Conservation (phyloP, 352 stramenopile genomes). For the Aphanomyces invadans region DNA sequence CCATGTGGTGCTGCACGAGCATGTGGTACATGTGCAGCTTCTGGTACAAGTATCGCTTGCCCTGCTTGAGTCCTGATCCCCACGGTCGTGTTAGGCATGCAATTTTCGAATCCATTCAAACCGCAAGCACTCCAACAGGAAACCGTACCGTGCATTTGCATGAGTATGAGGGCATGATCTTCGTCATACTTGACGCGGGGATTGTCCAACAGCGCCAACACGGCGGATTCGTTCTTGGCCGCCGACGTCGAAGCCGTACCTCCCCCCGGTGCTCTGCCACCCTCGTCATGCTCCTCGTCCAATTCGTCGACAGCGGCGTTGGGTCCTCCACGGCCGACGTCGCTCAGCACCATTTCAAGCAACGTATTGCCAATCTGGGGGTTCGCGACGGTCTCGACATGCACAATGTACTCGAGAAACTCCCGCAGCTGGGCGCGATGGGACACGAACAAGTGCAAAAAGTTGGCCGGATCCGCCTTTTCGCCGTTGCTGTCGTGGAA, state of each 20-base stretch:
- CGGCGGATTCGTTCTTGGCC: conserved; percentile 51
- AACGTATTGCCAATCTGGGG: conserved; percentile 86
- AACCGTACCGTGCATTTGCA: conserved; percentile 77
- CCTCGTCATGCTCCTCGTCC: conserved; percentile 32
- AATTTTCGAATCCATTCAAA: too few relatives aligned
- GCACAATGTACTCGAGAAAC: conserved; percentile 85
- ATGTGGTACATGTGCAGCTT: conserved; percentile 93
- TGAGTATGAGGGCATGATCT: conserved; percentile 89
- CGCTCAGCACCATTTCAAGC: conserved; percentile 81
- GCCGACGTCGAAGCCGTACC: conserved; percentile 29
- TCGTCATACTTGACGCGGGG: conserved; percentile 86
- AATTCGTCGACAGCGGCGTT: conserved; percentile 26
- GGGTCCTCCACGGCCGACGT: conserved; percentile 20
- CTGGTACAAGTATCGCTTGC: conserved; percentile 91
- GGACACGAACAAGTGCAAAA: conserved; percentile 90
- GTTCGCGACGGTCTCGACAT: conserved; percentile 81
- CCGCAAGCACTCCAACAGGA: too few relatives aligned
- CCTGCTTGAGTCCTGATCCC: conserved; percentile 67
- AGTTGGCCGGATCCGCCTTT: conserved; percentile 80
- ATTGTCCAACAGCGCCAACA: conserved; percentile 86
- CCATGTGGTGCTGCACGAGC: conserved; percentile 90
- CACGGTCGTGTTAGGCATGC: too few relatives aligned
- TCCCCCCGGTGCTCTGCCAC: too few relatives aligned
- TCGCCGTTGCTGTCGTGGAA: conserved; percentile 46
- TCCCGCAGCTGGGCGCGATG: conserved; percentile 82